These are phyloP conservation scores for Fragilariopsis cylindrus DNA, from an alignment of 108 stramenopile species.

Conservation along the genomic window DNA sequence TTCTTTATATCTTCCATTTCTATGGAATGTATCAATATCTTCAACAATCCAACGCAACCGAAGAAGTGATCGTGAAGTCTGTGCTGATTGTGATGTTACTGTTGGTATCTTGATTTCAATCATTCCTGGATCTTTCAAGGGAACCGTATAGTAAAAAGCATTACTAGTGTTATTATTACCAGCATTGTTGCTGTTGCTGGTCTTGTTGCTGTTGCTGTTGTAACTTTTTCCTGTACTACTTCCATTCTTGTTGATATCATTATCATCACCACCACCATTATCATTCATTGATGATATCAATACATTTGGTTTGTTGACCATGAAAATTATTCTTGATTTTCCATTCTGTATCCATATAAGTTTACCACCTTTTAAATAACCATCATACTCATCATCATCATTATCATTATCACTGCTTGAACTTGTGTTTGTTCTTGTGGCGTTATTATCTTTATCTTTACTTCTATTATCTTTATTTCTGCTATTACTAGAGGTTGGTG, in stretches of 20 bases:
- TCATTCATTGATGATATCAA: not conserved
- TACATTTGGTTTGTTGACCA: not conserved
- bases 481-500: not conserved
- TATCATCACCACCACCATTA: not conserved
- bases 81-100: not conserved
- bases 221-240: too few relatives aligned
- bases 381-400: too few relatives aligned
- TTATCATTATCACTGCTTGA: too few relatives aligned
- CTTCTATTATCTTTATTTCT: not conserved
- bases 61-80: not conserved
- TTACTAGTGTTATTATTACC: not conserved
- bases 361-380: not conserved
- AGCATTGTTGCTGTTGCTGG: constrained; percentile 14
- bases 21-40: constrained; percentile 52
- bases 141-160: not conserved
- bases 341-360: not conserved
- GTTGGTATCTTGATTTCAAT: not conserved
- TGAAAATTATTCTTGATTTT: not conserved
- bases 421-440: too few relatives aligned
- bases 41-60: constrained; percentile 58
- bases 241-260: not conserved
- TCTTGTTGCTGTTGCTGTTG: too few relatives aligned
- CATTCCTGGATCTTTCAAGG: not conserved
- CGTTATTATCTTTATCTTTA: too few relatives aligned
- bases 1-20: constrained; percentile 22